Evolutionary conservation across 306 rosid species (phyloP).

Genomic region (Styphnolobium japonicum): DNA sequence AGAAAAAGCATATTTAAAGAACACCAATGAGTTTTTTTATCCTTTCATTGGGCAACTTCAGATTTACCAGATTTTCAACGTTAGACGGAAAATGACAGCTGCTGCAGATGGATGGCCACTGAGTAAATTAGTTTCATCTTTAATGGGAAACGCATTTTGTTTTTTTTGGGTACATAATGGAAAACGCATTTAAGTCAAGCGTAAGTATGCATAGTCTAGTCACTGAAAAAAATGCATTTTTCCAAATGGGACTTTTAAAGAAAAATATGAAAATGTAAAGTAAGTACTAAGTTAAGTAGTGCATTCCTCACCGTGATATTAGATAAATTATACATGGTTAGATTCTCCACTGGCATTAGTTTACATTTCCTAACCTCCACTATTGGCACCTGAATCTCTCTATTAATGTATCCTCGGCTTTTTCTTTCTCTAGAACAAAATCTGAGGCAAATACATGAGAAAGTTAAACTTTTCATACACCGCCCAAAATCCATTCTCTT

Average conservation of each 20-base stretch:
- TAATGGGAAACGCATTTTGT: neutral
- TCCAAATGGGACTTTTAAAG: neutral
- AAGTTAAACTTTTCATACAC: neutral
- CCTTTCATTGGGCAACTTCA: too few species aligned
- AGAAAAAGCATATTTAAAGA: neutral
- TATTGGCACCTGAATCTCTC: conserved; percentile 27
- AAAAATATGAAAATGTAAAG: too few species aligned
- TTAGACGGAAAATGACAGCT: neutral
- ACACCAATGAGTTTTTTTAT: too few species aligned
- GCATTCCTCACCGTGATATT: too few species aligned
- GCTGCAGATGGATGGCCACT: neutral
- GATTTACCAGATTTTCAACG: too few species aligned
- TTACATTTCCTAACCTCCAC: conserved; percentile 15
- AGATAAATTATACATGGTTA: neutral
- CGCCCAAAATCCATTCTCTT: neutral
- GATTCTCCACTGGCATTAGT: neutral
- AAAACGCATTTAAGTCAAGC: neutral
- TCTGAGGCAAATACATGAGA: conserved; percentile 25
- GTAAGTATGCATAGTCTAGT: too few species aligned
- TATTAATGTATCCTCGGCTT: conserved; percentile 51
- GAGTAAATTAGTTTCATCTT: neutral
- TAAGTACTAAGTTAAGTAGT: too few species aligned
- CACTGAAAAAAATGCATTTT: neutral
- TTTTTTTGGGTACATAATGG: too few species aligned
- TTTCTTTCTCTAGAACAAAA: conserved; percentile 54